Conservation (phyloP, 2,329 filamentous ascomycete species). For the Cercospora nicotianae region DNA sequence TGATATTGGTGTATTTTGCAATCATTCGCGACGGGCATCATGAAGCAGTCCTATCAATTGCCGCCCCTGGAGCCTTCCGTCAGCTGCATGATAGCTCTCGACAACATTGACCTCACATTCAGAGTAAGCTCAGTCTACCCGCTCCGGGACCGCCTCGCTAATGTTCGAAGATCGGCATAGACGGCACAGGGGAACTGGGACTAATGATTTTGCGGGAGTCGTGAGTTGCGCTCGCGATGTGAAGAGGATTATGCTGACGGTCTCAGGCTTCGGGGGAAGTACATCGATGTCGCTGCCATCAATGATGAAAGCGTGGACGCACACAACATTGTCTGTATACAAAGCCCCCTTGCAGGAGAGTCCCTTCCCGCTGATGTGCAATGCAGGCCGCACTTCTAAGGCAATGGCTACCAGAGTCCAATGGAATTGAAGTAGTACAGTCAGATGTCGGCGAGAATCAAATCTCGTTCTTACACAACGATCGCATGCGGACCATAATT, state of each 20-base stretch:
- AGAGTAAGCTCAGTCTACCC: not conserved
- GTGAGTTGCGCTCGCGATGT: not conserved
- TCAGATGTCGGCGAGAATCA: not conserved
- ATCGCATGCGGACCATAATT: not conserved
- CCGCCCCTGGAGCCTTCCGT: not conserved
- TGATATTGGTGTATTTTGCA: too few relatives aligned
- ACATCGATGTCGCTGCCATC: not conserved
- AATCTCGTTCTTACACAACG: not conserved
- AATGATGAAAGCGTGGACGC: not conserved
- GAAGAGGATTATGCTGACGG: not conserved
- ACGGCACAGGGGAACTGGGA: not conserved
- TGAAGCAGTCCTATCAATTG: not conserved
- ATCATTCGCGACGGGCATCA: too few relatives aligned
- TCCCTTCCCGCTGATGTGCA: not conserved
- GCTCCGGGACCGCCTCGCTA: not conserved
- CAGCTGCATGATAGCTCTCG: not conserved
- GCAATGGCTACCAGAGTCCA: not conserved
- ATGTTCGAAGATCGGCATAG: not conserved
- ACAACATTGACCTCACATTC: not conserved
- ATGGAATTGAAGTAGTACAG: not conserved
- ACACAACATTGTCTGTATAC: not conserved
- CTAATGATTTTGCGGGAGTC: not conserved
- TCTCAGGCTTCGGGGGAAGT: not conserved
- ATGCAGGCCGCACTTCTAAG: not conserved
- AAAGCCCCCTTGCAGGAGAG: not conserved